Conservation (phyloP, 345 rosid genomes). For the Salix purpurea region DNA sequence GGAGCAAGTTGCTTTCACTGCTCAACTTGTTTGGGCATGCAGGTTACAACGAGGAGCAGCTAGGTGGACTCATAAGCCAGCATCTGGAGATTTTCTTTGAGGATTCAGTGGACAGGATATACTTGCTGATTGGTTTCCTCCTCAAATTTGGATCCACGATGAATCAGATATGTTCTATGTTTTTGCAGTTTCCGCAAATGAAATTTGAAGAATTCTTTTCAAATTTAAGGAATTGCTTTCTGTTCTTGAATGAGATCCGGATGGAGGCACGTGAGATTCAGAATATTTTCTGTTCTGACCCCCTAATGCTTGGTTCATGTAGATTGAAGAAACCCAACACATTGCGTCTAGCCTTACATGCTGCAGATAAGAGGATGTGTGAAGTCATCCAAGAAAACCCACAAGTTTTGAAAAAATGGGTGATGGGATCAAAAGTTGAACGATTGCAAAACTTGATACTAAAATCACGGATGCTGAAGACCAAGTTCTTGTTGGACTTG, state of each 20-base stretch:
- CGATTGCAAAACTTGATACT: constrained; percentile 31
- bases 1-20: constrained; percentile 50
- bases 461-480: constrained; percentile 39
- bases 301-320: constrained; percentile 47
- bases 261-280: constrained; percentile 51
- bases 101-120: constrained; percentile 43
- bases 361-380: constrained; percentile 50
- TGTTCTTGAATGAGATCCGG: constrained; percentile 44
- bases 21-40: constrained; percentile 37
- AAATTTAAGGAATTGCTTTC: constrained; percentile 51
- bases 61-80: constrained; percentile 42
- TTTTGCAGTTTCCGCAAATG: constrained; percentile 50
- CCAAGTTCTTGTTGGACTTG: constrained; percentile 47
- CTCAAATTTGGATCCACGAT: constrained; percentile 52
- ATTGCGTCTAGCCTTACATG: constrained; percentile 38
- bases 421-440: constrained; percentile 31
- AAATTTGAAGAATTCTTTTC: constrained; percentile 39
- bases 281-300: constrained; percentile 42
- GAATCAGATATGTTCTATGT: constrained; percentile 38
- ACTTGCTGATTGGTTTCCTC: constrained; percentile 43
- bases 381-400: constrained; percentile 52
- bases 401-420: constrained; percentile 47
- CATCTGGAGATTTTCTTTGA: constrained; percentile 55
- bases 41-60: constrained; percentile 34
- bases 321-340: constrained; percentile 51